These are phyloP conservation scores for Jimgerdemannia lactiflua DNA, from an alignment of 192 early-diverging fungal species.

Conservation along the genomic window DNA sequence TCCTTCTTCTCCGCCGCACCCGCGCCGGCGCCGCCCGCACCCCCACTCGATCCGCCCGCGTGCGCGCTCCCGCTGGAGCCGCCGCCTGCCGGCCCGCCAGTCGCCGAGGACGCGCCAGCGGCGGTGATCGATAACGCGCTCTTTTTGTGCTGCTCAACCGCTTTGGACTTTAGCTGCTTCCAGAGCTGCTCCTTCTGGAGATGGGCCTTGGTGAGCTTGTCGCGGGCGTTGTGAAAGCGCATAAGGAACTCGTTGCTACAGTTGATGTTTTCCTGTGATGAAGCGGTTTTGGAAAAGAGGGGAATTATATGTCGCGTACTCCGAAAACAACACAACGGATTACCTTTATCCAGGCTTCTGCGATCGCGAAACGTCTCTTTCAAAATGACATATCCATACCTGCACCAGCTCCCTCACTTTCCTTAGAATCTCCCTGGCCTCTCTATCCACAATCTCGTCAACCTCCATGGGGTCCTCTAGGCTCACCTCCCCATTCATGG, in stretches of 20 bases:
- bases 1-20: neutral
- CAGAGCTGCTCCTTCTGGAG: conserved; percentile 48
- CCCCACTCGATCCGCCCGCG: neutral
- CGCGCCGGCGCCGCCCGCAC: too few relatives aligned
- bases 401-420: conserved; percentile 8
- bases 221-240: conserved; percentile 47
- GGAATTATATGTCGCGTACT: neutral
- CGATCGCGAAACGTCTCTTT: neutral
- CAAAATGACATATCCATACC: neutral
- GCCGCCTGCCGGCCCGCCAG: neutral
- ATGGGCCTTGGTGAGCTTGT: conserved; percentile 43
- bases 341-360: neutral
- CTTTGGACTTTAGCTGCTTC: conserved; percentile 41
- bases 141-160: conserved; percentile 24
- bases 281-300: neutral
- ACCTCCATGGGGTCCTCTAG: neutral
- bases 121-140: neutral
- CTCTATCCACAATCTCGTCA: conserved; percentile 23
- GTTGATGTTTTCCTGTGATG: conserved; percentile 53
- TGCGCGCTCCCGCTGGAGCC: neutral
- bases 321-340: neutral
- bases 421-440: conserved; percentile 30
- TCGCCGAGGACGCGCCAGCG: neutral
- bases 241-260: conserved; percentile 57
- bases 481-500: neutral